phyloP scores from a whole-genome alignment of 2,329 filamentous ascomycete genomes.

The Verticillium nubilum region DNA sequence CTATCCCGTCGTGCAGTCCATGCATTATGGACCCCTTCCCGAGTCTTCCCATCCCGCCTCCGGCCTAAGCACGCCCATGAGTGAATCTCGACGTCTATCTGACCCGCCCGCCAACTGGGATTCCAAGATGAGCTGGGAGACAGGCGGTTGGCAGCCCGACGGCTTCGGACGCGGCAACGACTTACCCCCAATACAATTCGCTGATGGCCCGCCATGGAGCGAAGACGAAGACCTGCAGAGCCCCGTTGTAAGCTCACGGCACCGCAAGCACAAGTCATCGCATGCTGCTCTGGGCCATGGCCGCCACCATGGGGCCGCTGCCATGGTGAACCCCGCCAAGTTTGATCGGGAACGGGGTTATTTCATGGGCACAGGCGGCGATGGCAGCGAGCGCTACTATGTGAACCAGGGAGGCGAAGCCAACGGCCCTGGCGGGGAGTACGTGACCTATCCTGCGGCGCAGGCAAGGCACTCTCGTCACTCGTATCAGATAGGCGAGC shows the following conservation, averaged over 20 bases:
- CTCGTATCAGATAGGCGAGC: conserved; percentile 38
- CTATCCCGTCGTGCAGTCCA: conserved; percentile 73
- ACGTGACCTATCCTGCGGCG: conserved; percentile 69
- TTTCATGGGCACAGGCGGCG: conserved; percentile 60
- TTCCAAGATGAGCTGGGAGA: conserved; percentile 54
- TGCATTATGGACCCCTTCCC: conserved; percentile 90
- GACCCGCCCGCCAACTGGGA: conserved; percentile 78
- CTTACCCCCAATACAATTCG: conserved; percentile 76
- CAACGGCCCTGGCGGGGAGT: conserved; percentile 73
- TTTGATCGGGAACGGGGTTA: conserved; percentile 60
- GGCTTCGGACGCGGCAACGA: conserved; percentile 53
- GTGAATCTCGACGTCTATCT: conserved; percentile 74
- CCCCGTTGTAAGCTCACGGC: conserved; percentile 77
- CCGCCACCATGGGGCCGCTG: conserved; percentile 36
- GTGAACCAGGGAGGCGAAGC: conserved; percentile 63
- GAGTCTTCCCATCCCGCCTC: conserved; percentile 67
- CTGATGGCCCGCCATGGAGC: conserved; percentile 86
- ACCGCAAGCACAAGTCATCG: conserved; percentile 78
- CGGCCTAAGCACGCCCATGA: conserved; percentile 77
- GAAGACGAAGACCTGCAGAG: conserved; percentile 94
- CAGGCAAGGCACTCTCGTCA: conserved; percentile 53
- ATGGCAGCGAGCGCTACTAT: conserved; percentile 72
- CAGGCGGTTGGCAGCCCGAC: conserved; percentile 41
- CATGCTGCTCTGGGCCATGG: conserved; percentile 38
- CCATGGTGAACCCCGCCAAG: conserved; percentile 40